Percentiles rank a stretch among this genome's conserved stretches.
Conservation (phyloP, 1,284 basidiomycete species). For the Gomphus sp. region DNA sequence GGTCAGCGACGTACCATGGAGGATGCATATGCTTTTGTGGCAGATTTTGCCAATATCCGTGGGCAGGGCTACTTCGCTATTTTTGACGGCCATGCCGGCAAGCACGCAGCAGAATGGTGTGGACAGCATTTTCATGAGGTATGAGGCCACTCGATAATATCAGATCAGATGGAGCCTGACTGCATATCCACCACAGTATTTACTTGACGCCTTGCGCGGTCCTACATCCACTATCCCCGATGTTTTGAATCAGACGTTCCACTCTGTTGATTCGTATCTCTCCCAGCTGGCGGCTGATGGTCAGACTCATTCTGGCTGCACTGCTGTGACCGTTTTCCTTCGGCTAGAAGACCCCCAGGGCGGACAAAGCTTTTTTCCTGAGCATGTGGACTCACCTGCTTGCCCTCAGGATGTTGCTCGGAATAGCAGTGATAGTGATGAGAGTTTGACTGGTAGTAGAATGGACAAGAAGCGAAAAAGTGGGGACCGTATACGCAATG, state of each 20-base stretch:
- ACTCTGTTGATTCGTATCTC: constrained; percentile 78
- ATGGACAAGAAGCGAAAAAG: constrained; percentile 35
- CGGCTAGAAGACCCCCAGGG: constrained; percentile 81
- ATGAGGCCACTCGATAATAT: constrained; percentile 11
- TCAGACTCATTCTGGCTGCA: constrained; percentile 94
- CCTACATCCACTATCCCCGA: constrained; percentile 70
- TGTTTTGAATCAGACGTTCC: constrained; percentile 88
- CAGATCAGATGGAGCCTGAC: neutral
- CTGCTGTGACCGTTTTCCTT: constrained; percentile 94
- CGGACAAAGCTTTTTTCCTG: constrained; percentile 49
- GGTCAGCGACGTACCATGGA: constrained; percentile 94
- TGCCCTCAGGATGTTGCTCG: neutral
- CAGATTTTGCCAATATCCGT: constrained; percentile 83
- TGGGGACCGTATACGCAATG: constrained; percentile 40
- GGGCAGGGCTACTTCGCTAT: constrained; percentile 98
- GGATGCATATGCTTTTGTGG: constrained; percentile 92
- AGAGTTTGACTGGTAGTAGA: constrained; percentile 12
- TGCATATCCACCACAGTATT: constrained; percentile 33
- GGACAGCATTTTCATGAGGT: constrained; percentile 93
- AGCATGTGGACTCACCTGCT: neutral
- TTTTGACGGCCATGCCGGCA: constrained; percentile 98
- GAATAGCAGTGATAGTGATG: constrained; percentile 1
- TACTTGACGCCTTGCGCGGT: constrained; percentile 44
- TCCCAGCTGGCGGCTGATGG: constrained; percentile 78
- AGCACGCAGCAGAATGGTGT: constrained; percentile 99